Base-by-base conservation (phyloP, 768 basidiomycete species). In the Rickenella mellea region DNA sequence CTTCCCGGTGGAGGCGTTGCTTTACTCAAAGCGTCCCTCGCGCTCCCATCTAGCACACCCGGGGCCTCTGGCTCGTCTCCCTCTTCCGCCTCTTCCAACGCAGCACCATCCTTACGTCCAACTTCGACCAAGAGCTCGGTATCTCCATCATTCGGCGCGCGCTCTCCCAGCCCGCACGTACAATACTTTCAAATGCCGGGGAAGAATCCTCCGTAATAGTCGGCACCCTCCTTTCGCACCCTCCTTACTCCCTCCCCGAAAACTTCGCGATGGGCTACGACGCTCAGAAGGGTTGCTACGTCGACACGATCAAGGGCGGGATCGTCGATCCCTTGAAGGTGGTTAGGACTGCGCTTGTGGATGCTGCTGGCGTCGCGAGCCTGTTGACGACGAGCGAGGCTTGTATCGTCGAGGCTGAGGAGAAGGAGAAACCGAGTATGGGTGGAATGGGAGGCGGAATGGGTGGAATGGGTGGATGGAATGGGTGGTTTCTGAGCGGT, bases 61-160 rank as follows among this genome's bases (percentile, higher is more conserved):
- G 58, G 61, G 37, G 32, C 53, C 24, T 64, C 71, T 14, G 66
- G 70, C 32, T 64, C 71, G 15, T 68, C 76, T 15, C 51, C 73
- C 9, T 60, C 61, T 17, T 36, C 33, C 33, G 19, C 33, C 3
- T 15, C 66, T 72, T 36, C 33, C 3, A 76, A 51, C 74, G 80
- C 28, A 77, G 76, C 53, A 70, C 80, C 29, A 78, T 98, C 55
- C 62, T 74, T 15, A 89, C 85, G 1, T 64, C 68, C 62, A 97
- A 97, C 85, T 98, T 98, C 56, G 94, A 98, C 68, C 93, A 97
- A 56, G 82, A 91, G 54, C 87, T 99, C 43, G 94, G 94, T 52
- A 88, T 97, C 19, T 74, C 80, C 47, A 97, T 96, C 64, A 87
- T 96, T 62, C 79, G 83, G 25, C 79, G 86, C 22, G 92, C 93